These are phyloP conservation scores for Auricularia cornea DNA, from an alignment of 768 basidiomycete genomes.

Conservation along the genomic window DNA sequence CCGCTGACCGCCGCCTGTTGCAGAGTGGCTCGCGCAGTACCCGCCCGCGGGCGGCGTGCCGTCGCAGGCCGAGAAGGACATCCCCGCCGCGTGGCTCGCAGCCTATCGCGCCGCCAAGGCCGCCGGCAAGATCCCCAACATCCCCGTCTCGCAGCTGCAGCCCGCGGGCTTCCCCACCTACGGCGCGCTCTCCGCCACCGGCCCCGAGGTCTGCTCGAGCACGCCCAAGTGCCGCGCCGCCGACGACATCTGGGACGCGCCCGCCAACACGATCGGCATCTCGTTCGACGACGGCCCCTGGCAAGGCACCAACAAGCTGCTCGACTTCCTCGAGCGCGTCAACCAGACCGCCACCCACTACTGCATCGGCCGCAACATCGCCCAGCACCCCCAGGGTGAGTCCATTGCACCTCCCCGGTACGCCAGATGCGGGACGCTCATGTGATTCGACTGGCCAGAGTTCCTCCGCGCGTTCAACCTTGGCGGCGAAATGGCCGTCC, in stretches of 20 bases:
- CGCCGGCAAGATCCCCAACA: constrained; percentile 65
- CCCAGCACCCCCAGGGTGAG: not conserved
- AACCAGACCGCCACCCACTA: not conserved
- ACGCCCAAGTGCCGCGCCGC: constrained; percentile 57
- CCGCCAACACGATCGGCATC: constrained; percentile 53
- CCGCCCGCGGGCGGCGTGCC: constrained; percentile 27
- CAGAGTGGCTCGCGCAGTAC: constrained; percentile 59
- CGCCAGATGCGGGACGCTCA: not conserved
- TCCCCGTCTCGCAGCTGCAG: constrained; percentile 40
- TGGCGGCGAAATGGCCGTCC: constrained; percentile 18
- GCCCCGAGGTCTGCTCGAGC: constrained; percentile 56
- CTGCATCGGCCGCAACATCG: constrained; percentile 1
- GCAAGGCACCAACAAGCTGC: constrained; percentile 3
- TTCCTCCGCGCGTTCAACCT: not conserved
- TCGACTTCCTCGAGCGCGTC: not conserved
- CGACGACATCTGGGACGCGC: constrained; percentile 66
- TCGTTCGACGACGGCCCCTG: constrained; percentile 78
- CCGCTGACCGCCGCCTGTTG: not conserved
- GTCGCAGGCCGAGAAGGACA: not conserved
- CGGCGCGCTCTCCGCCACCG: constrained; percentile 30
- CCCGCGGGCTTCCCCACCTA: constrained; percentile 29
- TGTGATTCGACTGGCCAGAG: not conserved
- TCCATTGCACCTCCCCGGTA: not conserved
- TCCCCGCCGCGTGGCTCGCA: constrained; percentile 3
- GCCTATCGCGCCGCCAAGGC: constrained; percentile 17